Evolutionary conservation across 2,329 filamentous ascomycete genomes (phyloP), one percentile per base, ranked within the genome.

Genomic region (Ascochyta rabiei): DNA sequence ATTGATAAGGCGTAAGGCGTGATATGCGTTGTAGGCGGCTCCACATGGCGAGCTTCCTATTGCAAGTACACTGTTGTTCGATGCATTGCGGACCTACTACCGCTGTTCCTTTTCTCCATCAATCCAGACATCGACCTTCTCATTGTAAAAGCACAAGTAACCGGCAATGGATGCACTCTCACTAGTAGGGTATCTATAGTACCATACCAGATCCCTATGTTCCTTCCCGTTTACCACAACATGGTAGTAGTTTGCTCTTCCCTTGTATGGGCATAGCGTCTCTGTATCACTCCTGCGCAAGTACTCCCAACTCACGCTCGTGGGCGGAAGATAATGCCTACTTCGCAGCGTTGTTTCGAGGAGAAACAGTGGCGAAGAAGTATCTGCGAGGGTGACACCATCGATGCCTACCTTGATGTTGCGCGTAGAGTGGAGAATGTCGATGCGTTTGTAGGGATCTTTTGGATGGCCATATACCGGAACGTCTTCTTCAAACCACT

Each of bases 241-340:
- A 49, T 84, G 62, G 59, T 87, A 88, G 56, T 88, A 89, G 50
- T 83, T 78, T 0, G 86, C 86, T 48, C 82, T 79, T 1, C 87
- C 87, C 66, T 89, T 89, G 62, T 89, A 89, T 2, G 87, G 87
- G 69, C 87, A 89, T 47, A 77, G 73, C 0, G 84, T 86, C n/a
- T 67, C 71, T 0, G 82, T 83, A 1, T 75, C 67, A 60, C 84
- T 88, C 6, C 77, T 76, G 0, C 72, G 70, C 9, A 88, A 72
- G 6, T 79, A 60, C 3, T 71, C 62, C 58, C 73, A 75, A 2
- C 82, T 78, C 1, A 87, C 76, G 2, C 79, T 72, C 0, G 82
- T 82, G 0, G 81, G 72, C 0, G 85, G 82, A 2, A 87, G 58
- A 63, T 89, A 89, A 64, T 83, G 87, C 1, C 87, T 77, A 2